phyloP scores from a whole-genome alignment of 2,329 filamentous ascomycete species.

The Monilinia fructicola region DNA sequence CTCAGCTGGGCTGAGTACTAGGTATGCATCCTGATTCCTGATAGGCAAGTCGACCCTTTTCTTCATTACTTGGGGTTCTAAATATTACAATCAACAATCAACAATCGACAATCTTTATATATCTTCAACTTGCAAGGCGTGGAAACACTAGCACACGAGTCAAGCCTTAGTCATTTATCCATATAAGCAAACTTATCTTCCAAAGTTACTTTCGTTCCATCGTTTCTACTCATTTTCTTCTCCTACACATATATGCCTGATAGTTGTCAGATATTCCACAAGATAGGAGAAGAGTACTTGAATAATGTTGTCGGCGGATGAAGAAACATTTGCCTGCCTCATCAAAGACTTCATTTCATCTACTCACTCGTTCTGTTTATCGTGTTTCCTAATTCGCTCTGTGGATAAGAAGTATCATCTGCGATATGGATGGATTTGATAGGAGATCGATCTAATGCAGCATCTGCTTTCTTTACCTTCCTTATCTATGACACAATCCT shows the following conservation, averaged over 20 bases:
- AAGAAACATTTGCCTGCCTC: not conserved
- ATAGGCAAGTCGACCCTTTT: slow-evolving; percentile 6
- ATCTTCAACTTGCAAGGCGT: not conserved
- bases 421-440: slow-evolving; percentile 4
- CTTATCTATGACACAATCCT: slow-evolving; percentile 21
- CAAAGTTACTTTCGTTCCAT: no score
- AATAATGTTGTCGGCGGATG: not conserved
- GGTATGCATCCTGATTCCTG: not conserved
- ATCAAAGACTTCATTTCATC: not conserved
- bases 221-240: not conserved
- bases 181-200: slow-evolving; percentile 9
- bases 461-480: slow-evolving; percentile 2
- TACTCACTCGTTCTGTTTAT: not conserved
- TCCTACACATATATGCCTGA: not conserved
- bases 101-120: no score
- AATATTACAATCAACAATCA: not conserved
- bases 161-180: not conserved
- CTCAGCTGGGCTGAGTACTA: no score
- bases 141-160: not conserved
- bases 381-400: slow-evolving; percentile 6
- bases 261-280: slow-evolving; percentile 6
- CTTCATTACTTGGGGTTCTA: no score
- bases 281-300: slow-evolving; percentile 5
- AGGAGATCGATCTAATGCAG: slow-evolving; percentile 7
- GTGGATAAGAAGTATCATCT: slow-evolving; percentile 12